Conservation (phyloP, 208 protist species). For the Naegleria gruberi region DNA sequence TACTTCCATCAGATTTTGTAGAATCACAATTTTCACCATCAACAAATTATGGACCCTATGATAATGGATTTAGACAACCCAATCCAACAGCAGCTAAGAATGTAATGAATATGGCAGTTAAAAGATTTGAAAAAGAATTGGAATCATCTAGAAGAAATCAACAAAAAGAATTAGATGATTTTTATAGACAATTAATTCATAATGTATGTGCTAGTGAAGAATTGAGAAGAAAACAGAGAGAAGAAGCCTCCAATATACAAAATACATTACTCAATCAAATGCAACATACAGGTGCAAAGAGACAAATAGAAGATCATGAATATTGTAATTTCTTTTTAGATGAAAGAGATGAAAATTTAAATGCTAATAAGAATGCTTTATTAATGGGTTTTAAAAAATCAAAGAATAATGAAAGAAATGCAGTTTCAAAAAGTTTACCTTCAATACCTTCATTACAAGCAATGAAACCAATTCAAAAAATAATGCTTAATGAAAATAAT, state of each 20-base stretch:
- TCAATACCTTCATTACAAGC: background rate
- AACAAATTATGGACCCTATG: background rate
- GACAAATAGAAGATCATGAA: background rate
- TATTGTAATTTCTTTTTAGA: background rate
- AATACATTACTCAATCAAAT: background rate
- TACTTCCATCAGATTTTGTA: background rate
- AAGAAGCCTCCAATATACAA: background rate
- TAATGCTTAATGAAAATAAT: background rate
- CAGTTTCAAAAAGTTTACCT: background rate
- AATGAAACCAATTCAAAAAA: background rate
- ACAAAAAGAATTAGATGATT: background rate
- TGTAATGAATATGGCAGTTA: background rate
- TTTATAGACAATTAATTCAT: background rate
- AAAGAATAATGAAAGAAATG: background rate
- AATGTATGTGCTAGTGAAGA: background rate
- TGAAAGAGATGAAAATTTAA: background rate
- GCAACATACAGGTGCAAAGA: background rate
- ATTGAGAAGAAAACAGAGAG: background rate
- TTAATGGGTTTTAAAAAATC: background rate
- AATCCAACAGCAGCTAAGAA: background rate
- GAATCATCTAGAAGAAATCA: background rate
- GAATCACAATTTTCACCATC: background rate
- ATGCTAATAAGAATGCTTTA: background rate
- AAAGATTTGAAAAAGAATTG: background rate
- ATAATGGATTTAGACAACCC: background rate